Evolutionary conservation across 331 rosid species (phyloP), one percentile per base, ranked within the genome.

Genomic region (Quercus lobata): DNA sequence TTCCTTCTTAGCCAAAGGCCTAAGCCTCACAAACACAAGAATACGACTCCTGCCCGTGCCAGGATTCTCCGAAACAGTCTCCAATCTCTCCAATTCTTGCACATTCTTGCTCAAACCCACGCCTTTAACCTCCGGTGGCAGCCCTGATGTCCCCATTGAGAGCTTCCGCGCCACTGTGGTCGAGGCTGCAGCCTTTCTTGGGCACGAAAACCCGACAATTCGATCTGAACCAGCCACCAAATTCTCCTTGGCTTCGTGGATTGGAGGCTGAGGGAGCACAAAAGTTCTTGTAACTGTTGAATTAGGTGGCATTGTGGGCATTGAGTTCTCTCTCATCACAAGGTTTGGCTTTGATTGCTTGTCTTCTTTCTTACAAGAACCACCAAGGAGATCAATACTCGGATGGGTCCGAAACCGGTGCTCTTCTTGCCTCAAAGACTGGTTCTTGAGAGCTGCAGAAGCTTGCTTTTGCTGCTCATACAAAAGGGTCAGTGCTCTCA

Each of bases 381-480:
- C 79, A 11, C 80, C 82, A 4, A 29, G 80, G 71, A 76, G 82
- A 66, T 83, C 87, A 17, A 77, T 60, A 57, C 89, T 77, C 19
- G 87, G 84, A 73, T 82, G 88, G 19, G 82, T 63, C 19, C 75
- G 19, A 63, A 86, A 69, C 17, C 89, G 75, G 29, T 30, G 53
- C 75, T 85, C 87, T 57, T 82, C 84, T 5, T 57, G 58, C 62
- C 34, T 88, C 25, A 63, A 78, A 53, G 93, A 79, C 14, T 79
- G 57, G 82, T 82, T 94, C 81, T 76, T 86, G 80, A 93, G 86
- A 78, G 93, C 81, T 11, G 78, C 81, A 4, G 96, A 90, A 56
- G 94, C 93, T 81, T 84, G 96, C 81, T 91, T 93, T 69, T 95
- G 99, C 73, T 92, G 97, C 84, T 95, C 99, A 75, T 95, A 93